phyloP scores from a whole-genome alignment of 1,284 basidiomycete genomes.

The Boletus holoroseus region DNA sequence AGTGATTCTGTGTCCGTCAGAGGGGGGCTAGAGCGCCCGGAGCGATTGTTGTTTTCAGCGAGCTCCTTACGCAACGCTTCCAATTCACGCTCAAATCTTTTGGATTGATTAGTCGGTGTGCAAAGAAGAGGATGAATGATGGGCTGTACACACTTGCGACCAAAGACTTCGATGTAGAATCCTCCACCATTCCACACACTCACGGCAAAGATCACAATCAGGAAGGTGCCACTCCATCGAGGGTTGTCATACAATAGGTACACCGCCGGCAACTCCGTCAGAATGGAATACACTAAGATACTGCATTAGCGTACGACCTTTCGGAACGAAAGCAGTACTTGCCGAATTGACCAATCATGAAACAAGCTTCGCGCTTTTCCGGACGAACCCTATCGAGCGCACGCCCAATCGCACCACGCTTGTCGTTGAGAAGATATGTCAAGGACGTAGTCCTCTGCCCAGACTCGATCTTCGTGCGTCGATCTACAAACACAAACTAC shows the following conservation, averaged over 20 bases:
- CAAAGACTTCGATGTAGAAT: slow-evolving; percentile 93
- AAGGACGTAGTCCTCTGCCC: slow-evolving; percentile 84
- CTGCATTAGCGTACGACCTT: neutral
- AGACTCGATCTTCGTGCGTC: slow-evolving; percentile 79
- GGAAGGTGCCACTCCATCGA: slow-evolving; percentile 69
- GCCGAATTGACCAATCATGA: slow-evolving; percentile 85
- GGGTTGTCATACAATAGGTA: slow-evolving; percentile 76
- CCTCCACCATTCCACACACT: slow-evolving; percentile 83
- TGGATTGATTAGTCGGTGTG: slow-evolving; percentile 6
- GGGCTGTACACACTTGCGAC: slow-evolving; percentile 68
- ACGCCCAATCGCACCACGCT: slow-evolving; percentile 75
- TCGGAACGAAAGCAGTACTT: slow-evolving; percentile 28
- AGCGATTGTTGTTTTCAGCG: slow-evolving; percentile 54
- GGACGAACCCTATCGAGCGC: slow-evolving; percentile 55
- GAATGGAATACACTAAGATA: slow-evolving; percentile 67
- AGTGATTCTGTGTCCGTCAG: slow-evolving; percentile 37
- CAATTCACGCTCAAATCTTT: slow-evolving; percentile 84
- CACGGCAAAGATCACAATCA: slow-evolving; percentile 74
- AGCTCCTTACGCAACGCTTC: slow-evolving; percentile 84
- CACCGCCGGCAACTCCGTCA: slow-evolving; percentile 83
- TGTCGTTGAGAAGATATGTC: slow-evolving; percentile 79
- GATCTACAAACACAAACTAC: slow-evolving; percentile 79
- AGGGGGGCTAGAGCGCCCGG: slow-evolving; percentile 52
- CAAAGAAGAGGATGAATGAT: neutral
- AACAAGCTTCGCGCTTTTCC: slow-evolving; percentile 62